phyloP scores from a whole-genome alignment of 139 green algal genomes.

The Chlorella sp. region DNA sequence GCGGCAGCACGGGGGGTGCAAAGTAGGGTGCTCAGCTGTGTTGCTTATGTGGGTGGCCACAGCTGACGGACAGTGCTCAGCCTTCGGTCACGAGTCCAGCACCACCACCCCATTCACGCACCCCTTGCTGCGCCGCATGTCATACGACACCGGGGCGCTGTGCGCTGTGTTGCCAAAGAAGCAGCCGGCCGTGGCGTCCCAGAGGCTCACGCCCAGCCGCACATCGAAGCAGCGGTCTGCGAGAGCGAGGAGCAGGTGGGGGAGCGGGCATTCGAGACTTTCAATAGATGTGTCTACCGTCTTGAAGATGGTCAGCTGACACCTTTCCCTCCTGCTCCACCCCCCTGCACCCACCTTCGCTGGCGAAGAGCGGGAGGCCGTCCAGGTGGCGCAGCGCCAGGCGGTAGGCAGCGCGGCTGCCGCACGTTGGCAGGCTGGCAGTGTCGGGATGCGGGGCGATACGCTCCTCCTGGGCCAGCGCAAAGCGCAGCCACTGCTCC shows the following conservation, averaged over 20 bases:
- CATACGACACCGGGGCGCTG: conserved; percentile 11
- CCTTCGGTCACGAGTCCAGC: too few species aligned
- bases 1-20: neutral
- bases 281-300: too few species aligned
- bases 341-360: neutral
- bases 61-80: too few species aligned
- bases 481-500: conserved; percentile 26
- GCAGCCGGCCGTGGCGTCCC: conserved; percentile 59
- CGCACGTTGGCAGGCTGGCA: neutral
- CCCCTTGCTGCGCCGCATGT: conserved; percentile 25
- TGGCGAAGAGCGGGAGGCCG: conserved; percentile 59
- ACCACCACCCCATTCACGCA: too few species aligned
- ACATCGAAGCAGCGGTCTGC: conserved; percentile 62
- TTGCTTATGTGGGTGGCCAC: too few species aligned
- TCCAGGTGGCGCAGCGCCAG: conserved; percentile 53
- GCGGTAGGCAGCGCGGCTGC: neutral
- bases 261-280: too few species aligned
- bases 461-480: neutral
- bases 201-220: conserved; percentile 69
- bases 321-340: too few species aligned
- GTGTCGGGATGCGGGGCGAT: conserved; percentile 2
- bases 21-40: too few species aligned
- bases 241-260: too few species aligned
- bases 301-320: too few species aligned
- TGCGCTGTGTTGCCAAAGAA: conserved; percentile 75